Conservation (phyloP, 495 filamentous ascomycete species). For the Trichoderma virens region DNA sequence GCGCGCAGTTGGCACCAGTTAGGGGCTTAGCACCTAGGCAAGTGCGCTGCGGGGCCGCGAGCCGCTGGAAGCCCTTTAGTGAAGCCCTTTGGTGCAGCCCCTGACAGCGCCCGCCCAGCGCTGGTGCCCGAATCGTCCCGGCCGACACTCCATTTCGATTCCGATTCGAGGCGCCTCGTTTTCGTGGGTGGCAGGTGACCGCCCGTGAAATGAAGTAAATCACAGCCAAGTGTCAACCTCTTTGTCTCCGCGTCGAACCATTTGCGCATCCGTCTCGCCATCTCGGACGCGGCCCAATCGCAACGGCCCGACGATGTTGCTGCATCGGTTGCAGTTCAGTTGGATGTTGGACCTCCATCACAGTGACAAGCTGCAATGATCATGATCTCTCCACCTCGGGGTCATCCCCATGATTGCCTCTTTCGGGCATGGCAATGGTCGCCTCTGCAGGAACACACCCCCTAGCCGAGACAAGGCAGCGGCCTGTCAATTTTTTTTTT, state of each 20-base stretch:
- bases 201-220: not conserved
- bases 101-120: not conserved
- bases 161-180: constrained; percentile 6
- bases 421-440: constrained; percentile 1
- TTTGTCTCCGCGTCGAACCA: not conserved
- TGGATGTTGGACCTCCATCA: too few species aligned
- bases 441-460: constrained; percentile 5
- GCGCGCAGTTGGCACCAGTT: not conserved
- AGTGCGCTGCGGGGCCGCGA: not conserved
- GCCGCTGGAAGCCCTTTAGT: not conserved
- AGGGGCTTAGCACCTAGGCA: not conserved
- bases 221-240: not conserved
- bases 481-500: not conserved
- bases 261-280: not conserved
- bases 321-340: not conserved
- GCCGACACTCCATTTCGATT: not conserved
- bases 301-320: not conserved
- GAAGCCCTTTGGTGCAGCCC: not conserved
- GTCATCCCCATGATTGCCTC: constrained; percentile 1
- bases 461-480: not conserved
- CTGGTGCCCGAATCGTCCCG: not conserved
- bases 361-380: too few species aligned
- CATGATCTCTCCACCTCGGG: not conserved
- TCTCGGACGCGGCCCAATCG: not conserved
- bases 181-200: constrained; percentile 8